Evolutionary conservation across 768 basidiomycete genomes (phyloP), one percentile per base, ranked within the genome.

Genomic region (Suillus ampliporus): DNA sequence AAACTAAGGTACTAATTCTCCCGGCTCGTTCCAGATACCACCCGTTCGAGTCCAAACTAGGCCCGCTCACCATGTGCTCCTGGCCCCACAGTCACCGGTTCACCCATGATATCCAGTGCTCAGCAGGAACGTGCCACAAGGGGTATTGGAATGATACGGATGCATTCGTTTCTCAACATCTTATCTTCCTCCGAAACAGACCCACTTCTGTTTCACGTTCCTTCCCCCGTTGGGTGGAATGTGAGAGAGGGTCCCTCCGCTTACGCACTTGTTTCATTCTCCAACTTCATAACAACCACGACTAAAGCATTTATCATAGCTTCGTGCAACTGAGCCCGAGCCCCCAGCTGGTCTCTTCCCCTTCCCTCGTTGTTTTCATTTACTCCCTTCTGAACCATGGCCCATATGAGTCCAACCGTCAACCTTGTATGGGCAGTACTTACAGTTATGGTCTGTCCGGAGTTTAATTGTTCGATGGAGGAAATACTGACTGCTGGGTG

Each of bases 341-440:
- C 37, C 11, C 17, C 11, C 19, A 58, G 31, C 23, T 65, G 19
- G 14, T 47, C 40, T 31, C 70, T 64, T 59, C 64, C 64, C 44
- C 64, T 60, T 57, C 65, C 61, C 60, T 56, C 62, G 31, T 53
- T 61, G 61, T 66, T 72, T 67, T 68, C 68, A 63, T 65, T 50
- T 62, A 64, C 38, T 64, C 46, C 60, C 60, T 31, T 62, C 43
- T 62, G 37, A 63, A 63, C 61, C 47, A 90, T 90, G 90, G 83
- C 86, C 5, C 89, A 89, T 70, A 77, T 82, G 2, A 85, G 87
- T 2, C 88, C 90, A 5, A 78, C 85, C 0, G 84, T 80, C 34
- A 83, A 81, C 69, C 79, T 92, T 40, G 78, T 89, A 13, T 92
- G 91, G 90, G 72, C 88, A 1, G 67, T 86, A 23, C 68, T 91